phyloP scores from a whole-genome alignment of 495 filamentous ascomycete genomes.

The Aspergillus avenaceus region DNA sequence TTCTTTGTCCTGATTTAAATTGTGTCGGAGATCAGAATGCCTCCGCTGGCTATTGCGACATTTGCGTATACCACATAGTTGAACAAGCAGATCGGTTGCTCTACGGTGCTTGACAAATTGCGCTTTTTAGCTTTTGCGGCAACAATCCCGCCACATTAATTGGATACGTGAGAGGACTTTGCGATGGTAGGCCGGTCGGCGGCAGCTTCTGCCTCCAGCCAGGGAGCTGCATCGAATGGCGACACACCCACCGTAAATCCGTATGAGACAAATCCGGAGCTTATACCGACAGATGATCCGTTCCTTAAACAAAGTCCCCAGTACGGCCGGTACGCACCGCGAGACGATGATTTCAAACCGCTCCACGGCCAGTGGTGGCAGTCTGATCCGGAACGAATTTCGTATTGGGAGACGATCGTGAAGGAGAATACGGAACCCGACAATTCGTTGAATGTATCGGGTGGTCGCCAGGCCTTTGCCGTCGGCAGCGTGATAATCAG shows the following conservation, averaged over 20 bases:
- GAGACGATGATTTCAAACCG: constrained; percentile 37
- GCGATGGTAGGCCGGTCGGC: constrained; percentile 25
- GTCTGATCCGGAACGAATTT: constrained; percentile 23
- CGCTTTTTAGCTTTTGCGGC: neutral
- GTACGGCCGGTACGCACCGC: constrained; percentile 41
- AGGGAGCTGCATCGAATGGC: constrained; percentile 23
- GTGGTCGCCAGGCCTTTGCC: constrained; percentile 32
- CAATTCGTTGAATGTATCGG: constrained; percentile 32
- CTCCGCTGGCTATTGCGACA: constrained; percentile 13
- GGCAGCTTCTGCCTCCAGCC: constrained; percentile 15
- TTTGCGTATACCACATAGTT: constrained; percentile 12
- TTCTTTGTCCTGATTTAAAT: constrained; percentile 4
- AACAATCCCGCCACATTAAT: no score
- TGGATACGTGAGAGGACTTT: no score
- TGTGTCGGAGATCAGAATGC: no score
- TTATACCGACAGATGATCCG: constrained; percentile 33
- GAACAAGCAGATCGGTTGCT: neutral
- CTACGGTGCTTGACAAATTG: neutral
- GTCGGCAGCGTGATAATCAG: constrained; percentile 37
- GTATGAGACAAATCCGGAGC: constrained; percentile 34
- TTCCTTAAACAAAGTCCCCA: constrained; percentile 32
- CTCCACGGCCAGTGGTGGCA: constrained; percentile 32
- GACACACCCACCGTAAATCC: constrained; percentile 17
- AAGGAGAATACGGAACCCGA: constrained; percentile 27
- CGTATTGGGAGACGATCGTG: constrained; percentile 36